Percentiles rank a stretch among this genome's conserved stretches.
Evolutionary conservation across 306 rosid species (phyloP).

Genomic region (Albizia julibrissin): DNA sequence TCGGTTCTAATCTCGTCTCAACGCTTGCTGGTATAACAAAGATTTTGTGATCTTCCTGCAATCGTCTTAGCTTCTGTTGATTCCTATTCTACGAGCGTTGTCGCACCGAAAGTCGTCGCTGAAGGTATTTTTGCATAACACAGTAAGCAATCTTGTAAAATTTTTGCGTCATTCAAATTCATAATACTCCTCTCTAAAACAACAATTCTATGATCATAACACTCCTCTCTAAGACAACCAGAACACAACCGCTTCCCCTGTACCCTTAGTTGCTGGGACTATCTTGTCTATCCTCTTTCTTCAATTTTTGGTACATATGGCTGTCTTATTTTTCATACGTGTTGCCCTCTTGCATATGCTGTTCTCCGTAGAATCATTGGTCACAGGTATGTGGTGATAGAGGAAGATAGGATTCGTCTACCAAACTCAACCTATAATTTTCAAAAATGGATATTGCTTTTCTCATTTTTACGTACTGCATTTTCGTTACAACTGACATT

Average conservation of each 20-base stretch:
- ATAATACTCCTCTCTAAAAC: neutral
- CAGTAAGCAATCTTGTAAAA: neutral
- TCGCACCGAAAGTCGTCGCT: neutral
- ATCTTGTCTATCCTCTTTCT: no score
- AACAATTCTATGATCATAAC: no score
- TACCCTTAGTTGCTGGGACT: no score
- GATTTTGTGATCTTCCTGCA: slow-evolving; percentile 21
- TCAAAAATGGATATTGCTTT: neutral
- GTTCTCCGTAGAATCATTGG: no score
- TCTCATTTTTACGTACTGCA: neutral
- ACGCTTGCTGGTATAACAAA: slow-evolving; percentile 12
- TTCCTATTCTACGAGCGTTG: slow-evolving; percentile 15
- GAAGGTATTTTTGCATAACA: slow-evolving; percentile 36
- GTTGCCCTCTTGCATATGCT: no score
- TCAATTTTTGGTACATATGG: no score
- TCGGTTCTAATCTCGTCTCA: slow-evolving; percentile 22
- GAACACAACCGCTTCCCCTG: no score
- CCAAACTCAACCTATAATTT: neutral
- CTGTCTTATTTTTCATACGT: no score
- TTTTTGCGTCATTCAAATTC: neutral
- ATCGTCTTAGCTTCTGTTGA: slow-evolving; percentile 9
- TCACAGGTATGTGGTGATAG: neutral
- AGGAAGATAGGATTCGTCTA: neutral
- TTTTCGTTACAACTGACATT: no score
- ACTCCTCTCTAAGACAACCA: no score